phyloP scores from a whole-genome alignment of 768 basidiomycete genomes.

The Mycena alexandri region DNA sequence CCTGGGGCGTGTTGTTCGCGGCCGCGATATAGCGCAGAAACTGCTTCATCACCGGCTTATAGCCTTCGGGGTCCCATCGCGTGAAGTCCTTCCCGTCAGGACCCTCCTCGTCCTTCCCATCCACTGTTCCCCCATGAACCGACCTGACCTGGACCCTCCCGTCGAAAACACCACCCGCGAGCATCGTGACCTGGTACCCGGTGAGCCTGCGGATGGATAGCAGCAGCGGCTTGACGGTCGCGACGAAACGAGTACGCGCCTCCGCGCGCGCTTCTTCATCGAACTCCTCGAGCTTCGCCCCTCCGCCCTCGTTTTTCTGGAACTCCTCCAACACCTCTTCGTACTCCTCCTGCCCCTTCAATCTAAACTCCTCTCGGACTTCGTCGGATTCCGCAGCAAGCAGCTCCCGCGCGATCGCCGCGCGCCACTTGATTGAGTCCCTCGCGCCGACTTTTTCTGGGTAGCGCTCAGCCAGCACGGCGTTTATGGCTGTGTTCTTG shows the following conservation, averaged over 20 bases:
- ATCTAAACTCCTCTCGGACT: background rate
- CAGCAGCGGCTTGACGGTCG: background rate
- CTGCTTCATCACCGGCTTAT: too few relatives aligned
- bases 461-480: too few relatives aligned
- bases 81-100: too few relatives aligned
- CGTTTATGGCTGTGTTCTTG: too few relatives aligned
- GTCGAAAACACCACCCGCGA: background rate
- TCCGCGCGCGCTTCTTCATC: background rate
- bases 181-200: conserved; percentile 1
- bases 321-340: background rate
- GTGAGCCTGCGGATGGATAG: background rate
- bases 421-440: background rate
- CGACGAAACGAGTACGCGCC: background rate
- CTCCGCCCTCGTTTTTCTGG: too few relatives aligned
- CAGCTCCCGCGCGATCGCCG: background rate
- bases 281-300: background rate
- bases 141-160: background rate
- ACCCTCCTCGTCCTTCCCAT: too few relatives aligned
- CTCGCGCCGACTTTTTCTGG: background rate
- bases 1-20: too few relatives aligned
- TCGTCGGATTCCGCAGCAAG: background rate
- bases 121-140: too few relatives aligned
- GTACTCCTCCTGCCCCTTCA: background rate
- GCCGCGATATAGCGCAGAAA: too few relatives aligned
- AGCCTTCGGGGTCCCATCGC: too few relatives aligned